A percentile compares a stretch with the other conserved stretches of the same genome.
Evolutionary conservation across 805 yeast genomes (phyloP).

Genomic region (Saccharomycopsis oosterbeekiorum): DNA sequence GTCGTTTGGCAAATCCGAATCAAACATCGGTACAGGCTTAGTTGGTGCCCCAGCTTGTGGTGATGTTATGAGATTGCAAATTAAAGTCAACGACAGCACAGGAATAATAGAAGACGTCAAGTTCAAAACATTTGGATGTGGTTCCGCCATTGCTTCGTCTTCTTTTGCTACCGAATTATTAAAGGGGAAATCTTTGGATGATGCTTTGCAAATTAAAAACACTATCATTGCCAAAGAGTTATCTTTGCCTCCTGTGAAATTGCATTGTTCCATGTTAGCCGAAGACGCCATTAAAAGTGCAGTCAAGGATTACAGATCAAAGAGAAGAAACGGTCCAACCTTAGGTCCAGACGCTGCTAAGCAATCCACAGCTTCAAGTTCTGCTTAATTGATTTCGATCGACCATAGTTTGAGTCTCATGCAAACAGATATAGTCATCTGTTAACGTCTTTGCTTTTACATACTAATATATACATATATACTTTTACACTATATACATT

Average conservation of each 20-base stretch:
- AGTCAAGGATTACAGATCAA: conserved; percentile 84
- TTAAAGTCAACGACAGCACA: conserved; percentile 80
- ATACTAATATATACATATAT: neutral
- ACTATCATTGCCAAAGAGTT: conserved; percentile 91
- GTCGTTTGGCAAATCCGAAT: conserved; percentile 65
- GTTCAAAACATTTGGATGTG: conserved; percentile 99
- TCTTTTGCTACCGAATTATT: conserved; percentile 93
- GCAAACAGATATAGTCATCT: too few relatives aligned
- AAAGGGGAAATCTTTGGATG: conserved; percentile 88
- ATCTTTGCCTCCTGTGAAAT: conserved; percentile 90
- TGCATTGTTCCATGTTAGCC: conserved; percentile 97
- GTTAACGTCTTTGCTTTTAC: too few relatives aligned
- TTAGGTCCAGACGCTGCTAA: conserved; percentile 17
- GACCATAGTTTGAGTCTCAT: too few relatives aligned
- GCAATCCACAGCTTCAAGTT: neutral
- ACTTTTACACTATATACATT: too few relatives aligned
- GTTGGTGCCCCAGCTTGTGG: conserved; percentile 99
- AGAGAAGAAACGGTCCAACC: conserved; percentile 37
- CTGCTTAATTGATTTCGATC: neutral
- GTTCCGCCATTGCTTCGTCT: conserved; percentile 93
- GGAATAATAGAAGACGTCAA: conserved; percentile 92
- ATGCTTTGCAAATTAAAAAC: conserved; percentile 87
- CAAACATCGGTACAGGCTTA: conserved; percentile 87
- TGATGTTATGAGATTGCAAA: conserved; percentile 96
- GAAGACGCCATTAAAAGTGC: conserved; percentile 98